A percentile compares a stretch with the other conserved stretches of the same genome.
phyloP scores from a whole-genome alignment of 257 asterid genomes.

The Thymus quinquecostatus region DNA sequence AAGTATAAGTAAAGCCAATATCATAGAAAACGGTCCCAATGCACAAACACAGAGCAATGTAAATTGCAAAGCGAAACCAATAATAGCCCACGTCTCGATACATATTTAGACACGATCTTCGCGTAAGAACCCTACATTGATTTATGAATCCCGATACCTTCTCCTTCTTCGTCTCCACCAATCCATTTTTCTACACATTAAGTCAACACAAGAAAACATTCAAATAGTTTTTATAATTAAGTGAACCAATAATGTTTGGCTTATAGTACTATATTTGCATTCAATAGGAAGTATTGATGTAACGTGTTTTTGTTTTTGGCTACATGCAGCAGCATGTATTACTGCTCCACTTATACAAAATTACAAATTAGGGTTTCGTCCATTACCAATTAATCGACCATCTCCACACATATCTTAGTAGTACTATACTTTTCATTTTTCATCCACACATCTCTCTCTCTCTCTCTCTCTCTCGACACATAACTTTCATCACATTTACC shows the following conservation, averaged over 20 bases:
- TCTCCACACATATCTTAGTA: neutral
- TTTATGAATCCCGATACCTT: conserved; percentile 46
- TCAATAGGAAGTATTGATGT: too few relatives aligned
- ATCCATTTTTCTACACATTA: conserved; percentile 32
- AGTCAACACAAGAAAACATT: neutral
- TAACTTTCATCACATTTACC: conserved; percentile 23
- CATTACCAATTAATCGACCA: too few relatives aligned
- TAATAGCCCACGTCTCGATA: conserved; percentile 55
- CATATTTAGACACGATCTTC: conserved; percentile 53
- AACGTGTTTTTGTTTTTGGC: too few relatives aligned
- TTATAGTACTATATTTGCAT: too few relatives aligned
- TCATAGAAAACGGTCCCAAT: conserved; percentile 48
- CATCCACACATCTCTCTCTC: neutral
- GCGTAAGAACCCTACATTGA: conserved; percentile 47
- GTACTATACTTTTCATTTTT: neutral
- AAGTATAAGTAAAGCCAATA: conserved; percentile 41
- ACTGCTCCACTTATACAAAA: too few relatives aligned
- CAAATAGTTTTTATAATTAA: too few relatives aligned
- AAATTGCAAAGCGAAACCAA: conserved; percentile 55
- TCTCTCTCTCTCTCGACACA: neutral
- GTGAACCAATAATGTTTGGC: too few relatives aligned
- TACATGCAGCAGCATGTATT: too few relatives aligned
- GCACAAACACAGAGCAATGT: conserved; percentile 44
- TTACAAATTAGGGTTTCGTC: too few relatives aligned
- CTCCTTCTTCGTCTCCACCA: conserved; percentile 34